Percentiles rank a stretch among this genome's conserved stretches.
phyloP scores from a whole-genome alignment of 2,329 filamentous ascomycete genomes.

The Alternaria sp. region DNA sequence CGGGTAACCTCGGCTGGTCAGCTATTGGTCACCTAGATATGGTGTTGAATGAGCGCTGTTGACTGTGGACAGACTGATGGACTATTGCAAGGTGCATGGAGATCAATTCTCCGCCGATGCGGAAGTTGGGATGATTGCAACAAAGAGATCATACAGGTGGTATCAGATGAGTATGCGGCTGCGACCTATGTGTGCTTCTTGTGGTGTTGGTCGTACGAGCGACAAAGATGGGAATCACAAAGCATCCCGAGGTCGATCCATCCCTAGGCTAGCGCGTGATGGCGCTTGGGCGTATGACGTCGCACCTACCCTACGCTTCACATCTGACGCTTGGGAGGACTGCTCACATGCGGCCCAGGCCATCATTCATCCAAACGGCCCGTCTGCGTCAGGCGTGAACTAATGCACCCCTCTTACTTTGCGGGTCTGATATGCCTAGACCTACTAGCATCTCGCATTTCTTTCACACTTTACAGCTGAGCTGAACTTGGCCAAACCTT shows the following conservation, averaged over 20 bases:
- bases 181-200: background rate
- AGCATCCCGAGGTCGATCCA: background rate
- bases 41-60: no score
- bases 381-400: slow-evolving; percentile 20
- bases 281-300: slow-evolving; percentile 16
- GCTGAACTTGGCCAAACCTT: background rate
- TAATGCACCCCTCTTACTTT: slow-evolving; percentile 26
- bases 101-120: background rate
- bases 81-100: background rate
- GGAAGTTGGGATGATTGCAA: background rate
- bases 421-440: slow-evolving; percentile 5
- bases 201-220: background rate
- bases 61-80: background rate
- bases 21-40: background rate
- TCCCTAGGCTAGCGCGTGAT: background rate
- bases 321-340: slow-evolving; percentile 17
- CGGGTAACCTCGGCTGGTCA: background rate
- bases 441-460: background rate
- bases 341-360: slow-evolving; percentile 21
- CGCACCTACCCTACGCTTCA: slow-evolving; percentile 5
- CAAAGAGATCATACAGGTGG: background rate
- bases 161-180: background rate
- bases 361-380: slow-evolving; percentile 25
- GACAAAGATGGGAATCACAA: background rate
- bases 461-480: slow-evolving; percentile 16